phyloP scores from a whole-genome alignment of 768 basidiomycete species.

The Phallus indusiatus region DNA sequence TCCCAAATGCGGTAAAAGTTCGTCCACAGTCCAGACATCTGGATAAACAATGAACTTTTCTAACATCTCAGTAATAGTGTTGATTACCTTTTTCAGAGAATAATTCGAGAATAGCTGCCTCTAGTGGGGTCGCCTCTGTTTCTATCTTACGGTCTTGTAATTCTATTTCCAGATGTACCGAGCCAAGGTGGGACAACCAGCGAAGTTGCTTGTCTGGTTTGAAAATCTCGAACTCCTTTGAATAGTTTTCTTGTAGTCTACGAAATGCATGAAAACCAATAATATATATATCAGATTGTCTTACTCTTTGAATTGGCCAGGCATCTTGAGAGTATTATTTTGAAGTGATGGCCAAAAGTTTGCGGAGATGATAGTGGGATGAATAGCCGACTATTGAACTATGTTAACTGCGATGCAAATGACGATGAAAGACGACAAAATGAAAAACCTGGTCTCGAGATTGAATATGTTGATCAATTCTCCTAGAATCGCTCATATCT shows the following conservation, averaged over 20 bases:
- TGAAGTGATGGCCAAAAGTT: constrained; percentile 93
- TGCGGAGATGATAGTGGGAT: constrained; percentile 85
- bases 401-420: not conserved
- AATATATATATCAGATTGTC: constrained; percentile 17
- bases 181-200: constrained; percentile 87
- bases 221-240: constrained; percentile 65
- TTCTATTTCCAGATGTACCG: constrained; percentile 69
- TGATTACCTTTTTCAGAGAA: constrained; percentile 61
- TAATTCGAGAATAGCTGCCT: constrained; percentile 84
- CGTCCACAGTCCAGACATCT: constrained; percentile 68
- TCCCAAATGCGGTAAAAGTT: constrained; percentile 55
- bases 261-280: not conserved
- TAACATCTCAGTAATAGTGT: not conserved
- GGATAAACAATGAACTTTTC: constrained; percentile 1
- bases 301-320: constrained; percentile 76
- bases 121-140: constrained; percentile 73
- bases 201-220: constrained; percentile 89
- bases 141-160: constrained; percentile 71
- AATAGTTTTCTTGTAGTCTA: constrained; percentile 71
- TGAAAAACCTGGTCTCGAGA: constrained; percentile 47
- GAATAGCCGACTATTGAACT: constrained; percentile 49
- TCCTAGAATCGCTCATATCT: constrained; percentile 91
- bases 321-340: constrained; percentile 63
- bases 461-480: constrained; percentile 84
- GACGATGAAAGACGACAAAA: not conserved